Evolutionary conservation across 371 early-diverging fungal species (phyloP).

Genomic region (Mortierella sp.): DNA sequence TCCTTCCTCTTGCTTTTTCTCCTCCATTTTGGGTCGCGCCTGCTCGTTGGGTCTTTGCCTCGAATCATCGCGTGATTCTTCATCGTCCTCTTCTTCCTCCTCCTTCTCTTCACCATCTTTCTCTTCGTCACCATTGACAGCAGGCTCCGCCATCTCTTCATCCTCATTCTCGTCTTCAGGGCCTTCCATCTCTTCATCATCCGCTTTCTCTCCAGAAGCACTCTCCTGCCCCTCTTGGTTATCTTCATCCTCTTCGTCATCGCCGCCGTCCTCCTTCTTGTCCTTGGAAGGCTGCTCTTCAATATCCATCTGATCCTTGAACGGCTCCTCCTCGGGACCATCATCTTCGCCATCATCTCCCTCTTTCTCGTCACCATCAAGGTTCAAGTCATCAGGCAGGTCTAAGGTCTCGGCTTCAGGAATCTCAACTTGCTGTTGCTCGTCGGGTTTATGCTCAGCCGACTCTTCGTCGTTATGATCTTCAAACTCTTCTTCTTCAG

Average conservation of each 20-base stretch:
- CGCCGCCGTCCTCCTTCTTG: slow-evolving; percentile 61
- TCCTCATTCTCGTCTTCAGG: slow-evolving; percentile 60
- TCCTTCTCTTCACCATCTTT: slow-evolving; percentile 62
- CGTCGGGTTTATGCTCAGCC: slow-evolving; percentile 59
- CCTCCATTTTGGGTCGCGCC: slow-evolving; percentile 38
- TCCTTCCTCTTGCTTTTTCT: slow-evolving; percentile 61
- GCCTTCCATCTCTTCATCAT: slow-evolving; percentile 63
- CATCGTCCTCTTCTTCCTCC: slow-evolving; percentile 62
- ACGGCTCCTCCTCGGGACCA: slow-evolving; percentile 60
- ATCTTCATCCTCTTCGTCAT: slow-evolving; percentile 59
- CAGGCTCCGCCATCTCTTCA: slow-evolving; percentile 50
- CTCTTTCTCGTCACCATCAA: slow-evolving; percentile 59
- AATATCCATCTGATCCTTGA: slow-evolving; percentile 60
- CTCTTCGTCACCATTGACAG: slow-evolving; percentile 58
- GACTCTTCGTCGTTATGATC: slow-evolving; percentile 62
- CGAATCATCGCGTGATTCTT: slow-evolving; percentile 53
- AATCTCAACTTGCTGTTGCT: slow-evolving; percentile 57
- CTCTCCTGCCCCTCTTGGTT: slow-evolving; percentile 62
- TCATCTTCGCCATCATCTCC: slow-evolving; percentile 58
- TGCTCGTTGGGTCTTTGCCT: slow-evolving; percentile 55
- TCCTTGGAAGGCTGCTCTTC: slow-evolving; percentile 55
- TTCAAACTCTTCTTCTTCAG: slow-evolving; percentile 63
- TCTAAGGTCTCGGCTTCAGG: slow-evolving; percentile 62
- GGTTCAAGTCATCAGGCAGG: slow-evolving; percentile 60
- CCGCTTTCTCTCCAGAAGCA: slow-evolving; percentile 59